Evolutionary conservation across 2,329 filamentous ascomycete genomes (phyloP), one percentile per base, ranked within the genome.

Genomic region (Aspergillus sp.): DNA sequence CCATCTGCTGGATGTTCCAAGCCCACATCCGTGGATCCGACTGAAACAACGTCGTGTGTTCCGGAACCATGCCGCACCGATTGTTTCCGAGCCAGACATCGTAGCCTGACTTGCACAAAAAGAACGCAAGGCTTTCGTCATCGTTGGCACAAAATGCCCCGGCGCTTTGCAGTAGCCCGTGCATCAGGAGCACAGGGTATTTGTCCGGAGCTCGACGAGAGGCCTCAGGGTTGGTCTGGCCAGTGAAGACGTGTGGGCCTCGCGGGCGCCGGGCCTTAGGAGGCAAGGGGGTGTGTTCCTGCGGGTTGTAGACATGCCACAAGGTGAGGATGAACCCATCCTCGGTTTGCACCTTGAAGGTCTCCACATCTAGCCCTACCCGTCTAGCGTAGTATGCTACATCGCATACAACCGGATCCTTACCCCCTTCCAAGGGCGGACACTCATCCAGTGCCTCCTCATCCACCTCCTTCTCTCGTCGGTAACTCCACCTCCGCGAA

Each of bases 71-170:
- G 1, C 93, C 93, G 71, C 92, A 96, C 19, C 94, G 85, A 72
- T 97, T 97, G 78, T 97, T 96, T 4, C 94, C 94, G 15, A 97
- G 82, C 93, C 93, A 98, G 41, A 98, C 91, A 74, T 98, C 94
- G 75, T 92, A 97, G 1, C 93, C 93, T 0, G 90, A 88, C 76
- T 97, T 97, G 76, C 91, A 92, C 7, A 98, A 87, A 79, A 89
- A 96, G 76, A 97, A 97, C 0, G 94, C 93, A 7, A 97, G 83
- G 25, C 90, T 94, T 66, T 92, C 87, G 63, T 97, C 92, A 69
- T 97, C 93, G 72, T 94, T 96, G 65, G 89, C 88, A 75, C 92
- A 97, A 72, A 92, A 97, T 0, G 93, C 91, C 4, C 94, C 93
- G 0, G 91, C 86, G 56, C 89, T 93, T 77, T 98, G 94, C 6